Base-by-base conservation (phyloP, 2,329 filamentous ascomycete species). In the Apiospora arundinis region DNA sequence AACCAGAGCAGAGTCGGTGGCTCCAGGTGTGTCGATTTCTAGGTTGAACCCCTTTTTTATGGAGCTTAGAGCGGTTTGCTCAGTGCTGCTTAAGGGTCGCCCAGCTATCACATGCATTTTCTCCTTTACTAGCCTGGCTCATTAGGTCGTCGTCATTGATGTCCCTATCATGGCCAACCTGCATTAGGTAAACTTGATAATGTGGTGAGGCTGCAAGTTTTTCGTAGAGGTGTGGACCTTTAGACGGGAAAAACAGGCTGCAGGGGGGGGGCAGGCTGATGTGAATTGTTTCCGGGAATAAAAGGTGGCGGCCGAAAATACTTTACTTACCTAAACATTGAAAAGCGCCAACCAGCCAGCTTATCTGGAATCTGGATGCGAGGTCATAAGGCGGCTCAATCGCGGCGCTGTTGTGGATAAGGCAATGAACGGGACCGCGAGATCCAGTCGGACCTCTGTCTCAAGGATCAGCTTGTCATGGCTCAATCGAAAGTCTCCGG, bases 221-320 rank as follows among this genome's bases (percentile, higher is more conserved):
- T 48, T 40, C 42, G 25, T 9, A 32, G 16, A 68, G 44, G 66
- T 37, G 66, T 68, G 66, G 66, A 23, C 23, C 42, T 16, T n/a
- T 68, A 5, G 18, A 48, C 66, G 66, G 66, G 48, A 68, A 44
- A 68, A 68, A 48, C 66, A 48, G 66, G 66, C 28, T 60, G 28
- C 52, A 60, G 52, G 28, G 52, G 28, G 14, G 9, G 4, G 52
- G 23, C 28, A 32, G 49, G 25, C 18, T 11, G 28, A 32, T 23
- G 16, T 11, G 7, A 32, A 63, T 63, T 21, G n/a, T 40, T 63
- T n/a, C 32, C 32, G 32, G 32, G 32, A 63, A 63, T 21, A 32
- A 63, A 23, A 32, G 32, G 56, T n/a, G 9, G 32, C 56, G 32
- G 6, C 21, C 32, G 40, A n/a, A 40, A 32, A 32, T 32, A 32